Conservation (phyloP, 306 rosid species). For the Sophora flavescens region DNA sequence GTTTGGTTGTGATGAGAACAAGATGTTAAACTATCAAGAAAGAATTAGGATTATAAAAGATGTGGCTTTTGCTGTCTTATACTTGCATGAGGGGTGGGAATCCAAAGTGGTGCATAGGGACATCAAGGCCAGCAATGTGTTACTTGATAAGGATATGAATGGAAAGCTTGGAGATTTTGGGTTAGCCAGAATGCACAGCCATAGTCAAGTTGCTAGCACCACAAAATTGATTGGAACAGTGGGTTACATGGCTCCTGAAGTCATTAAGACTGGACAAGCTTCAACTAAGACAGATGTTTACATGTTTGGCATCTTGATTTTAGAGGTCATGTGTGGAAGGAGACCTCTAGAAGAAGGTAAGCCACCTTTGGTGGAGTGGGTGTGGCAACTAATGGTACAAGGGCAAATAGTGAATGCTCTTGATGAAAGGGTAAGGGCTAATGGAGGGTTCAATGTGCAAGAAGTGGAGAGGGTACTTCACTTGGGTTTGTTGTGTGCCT, state of each 20-base stretch:
- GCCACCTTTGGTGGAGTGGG: conserved; percentile 66
- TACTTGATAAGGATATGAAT: conserved; percentile 82
- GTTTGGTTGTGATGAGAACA: conserved; percentile 58
- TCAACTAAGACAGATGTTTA: conserved; percentile 78
- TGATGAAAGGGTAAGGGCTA: conserved; percentile 62
- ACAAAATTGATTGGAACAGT: conserved; percentile 82
- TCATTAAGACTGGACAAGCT: conserved; percentile 69
- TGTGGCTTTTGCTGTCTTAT: conserved; percentile 73
- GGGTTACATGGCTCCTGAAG: conserved; percentile 88
- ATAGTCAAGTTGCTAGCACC: conserved; percentile 67
- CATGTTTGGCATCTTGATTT: conserved; percentile 75
- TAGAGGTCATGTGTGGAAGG: conserved; percentile 90
- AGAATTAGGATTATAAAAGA: conserved; percentile 73
- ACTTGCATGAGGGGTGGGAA: conserved; percentile 96
- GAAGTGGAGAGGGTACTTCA: conserved; percentile 66
- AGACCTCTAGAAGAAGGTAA: conserved; percentile 84
- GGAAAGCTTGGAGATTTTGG: conserved; percentile 90
- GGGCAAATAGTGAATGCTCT: conserved; percentile 60
- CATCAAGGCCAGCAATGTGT: conserved; percentile 88
- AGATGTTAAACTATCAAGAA: conserved; percentile 57
- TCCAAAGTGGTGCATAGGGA: conserved; percentile 80
- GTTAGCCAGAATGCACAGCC: conserved; percentile 73
- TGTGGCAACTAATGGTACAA: conserved; percentile 60
- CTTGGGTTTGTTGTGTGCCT: conserved; percentile 85
- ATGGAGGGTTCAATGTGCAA: conserved; percentile 55